Evolutionary conservation across 2,329 filamentous ascomycete species (phyloP).

Genomic region (Colletotrichum musicola): DNA sequence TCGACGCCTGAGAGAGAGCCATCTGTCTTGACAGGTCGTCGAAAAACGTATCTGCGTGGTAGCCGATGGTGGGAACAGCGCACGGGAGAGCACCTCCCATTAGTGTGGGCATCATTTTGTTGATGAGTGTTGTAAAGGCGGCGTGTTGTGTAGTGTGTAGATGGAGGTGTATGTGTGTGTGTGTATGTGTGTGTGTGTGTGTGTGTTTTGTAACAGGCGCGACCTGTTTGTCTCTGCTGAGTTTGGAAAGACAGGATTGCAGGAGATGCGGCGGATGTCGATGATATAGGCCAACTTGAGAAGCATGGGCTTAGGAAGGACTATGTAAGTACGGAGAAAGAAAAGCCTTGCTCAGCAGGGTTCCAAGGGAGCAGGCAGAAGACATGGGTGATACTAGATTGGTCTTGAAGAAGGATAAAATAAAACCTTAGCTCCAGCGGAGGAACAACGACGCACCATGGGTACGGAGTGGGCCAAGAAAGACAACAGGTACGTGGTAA

Average conservation of each 20-base stretch:
- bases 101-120: constrained; percentile 52
- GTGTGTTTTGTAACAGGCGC: neutral
- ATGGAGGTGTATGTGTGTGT: neutral
- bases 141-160: neutral
- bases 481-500: constrained; percentile 41
- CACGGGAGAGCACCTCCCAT: constrained; percentile 49
- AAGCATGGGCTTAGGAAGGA: constrained; percentile 40
- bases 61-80: constrained; percentile 47
- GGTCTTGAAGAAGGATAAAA: constrained; percentile 51
- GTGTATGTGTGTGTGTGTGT: neutral
- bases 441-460: constrained; percentile 50
- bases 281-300: constrained; percentile 29
- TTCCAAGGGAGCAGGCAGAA: constrained; percentile 48
- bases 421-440: constrained; percentile 47
- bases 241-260: neutral
- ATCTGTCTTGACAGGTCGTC: constrained; percentile 67
- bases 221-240: neutral
- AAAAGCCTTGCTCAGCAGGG: constrained; percentile 37
- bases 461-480: constrained; percentile 52
- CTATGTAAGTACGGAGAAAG: constrained; percentile 47
- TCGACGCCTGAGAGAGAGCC: constrained; percentile 58
- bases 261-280: constrained; percentile 16
- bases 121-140: neutral
- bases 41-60: constrained; percentile 58
- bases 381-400: constrained; percentile 49